These are phyloP conservation scores for Gynandropsis gynandra DNA, from an alignment of 345 rosid species.

Conservation along the genomic window DNA sequence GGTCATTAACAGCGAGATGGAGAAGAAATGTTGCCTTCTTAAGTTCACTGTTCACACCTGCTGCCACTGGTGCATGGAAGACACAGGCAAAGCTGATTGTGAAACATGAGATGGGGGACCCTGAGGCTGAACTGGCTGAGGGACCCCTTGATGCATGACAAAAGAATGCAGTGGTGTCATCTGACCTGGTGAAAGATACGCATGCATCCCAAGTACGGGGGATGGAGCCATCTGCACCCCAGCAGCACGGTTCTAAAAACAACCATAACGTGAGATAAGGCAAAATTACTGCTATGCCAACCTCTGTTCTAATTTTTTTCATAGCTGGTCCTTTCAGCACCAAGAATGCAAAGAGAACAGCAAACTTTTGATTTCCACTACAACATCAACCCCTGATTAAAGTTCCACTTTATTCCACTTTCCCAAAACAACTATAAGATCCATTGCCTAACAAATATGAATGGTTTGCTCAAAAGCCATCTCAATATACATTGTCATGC, in stretches of 20 bases:
- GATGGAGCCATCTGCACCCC: constrained; percentile 47
- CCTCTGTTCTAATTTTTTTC: constrained; percentile 14
- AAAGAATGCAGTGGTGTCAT: constrained; percentile 67
- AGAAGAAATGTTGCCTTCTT: constrained; percentile 10
- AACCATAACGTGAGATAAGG: constrained; percentile 6
- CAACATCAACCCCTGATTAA: too few relatives aligned
- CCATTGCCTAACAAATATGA: too few relatives aligned
- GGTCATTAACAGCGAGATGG: constrained; percentile 11
- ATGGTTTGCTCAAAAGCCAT: too few relatives aligned
- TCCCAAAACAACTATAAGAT: too few relatives aligned
- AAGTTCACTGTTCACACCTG: constrained; percentile 53
- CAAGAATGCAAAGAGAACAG: constrained; percentile 1
- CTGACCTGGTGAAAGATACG: constrained; percentile 73
- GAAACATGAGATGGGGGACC: constrained; percentile 52
- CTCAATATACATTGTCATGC: too few relatives aligned
- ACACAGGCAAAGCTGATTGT: constrained; percentile 36
- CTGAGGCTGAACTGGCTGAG: constrained; percentile 58
- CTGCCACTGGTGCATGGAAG: constrained; percentile 61
- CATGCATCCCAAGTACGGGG: constrained; percentile 54
- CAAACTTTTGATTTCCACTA: too few relatives aligned
- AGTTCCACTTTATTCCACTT: too few relatives aligned
- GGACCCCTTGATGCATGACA: constrained; percentile 62
- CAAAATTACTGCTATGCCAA: constrained; percentile 7
- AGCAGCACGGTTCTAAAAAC: constrained; percentile 45
- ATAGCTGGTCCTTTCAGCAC: neutral